phyloP scores from a whole-genome alignment of 2,329 filamentous ascomycete genomes.

The Microcera coccophila region DNA sequence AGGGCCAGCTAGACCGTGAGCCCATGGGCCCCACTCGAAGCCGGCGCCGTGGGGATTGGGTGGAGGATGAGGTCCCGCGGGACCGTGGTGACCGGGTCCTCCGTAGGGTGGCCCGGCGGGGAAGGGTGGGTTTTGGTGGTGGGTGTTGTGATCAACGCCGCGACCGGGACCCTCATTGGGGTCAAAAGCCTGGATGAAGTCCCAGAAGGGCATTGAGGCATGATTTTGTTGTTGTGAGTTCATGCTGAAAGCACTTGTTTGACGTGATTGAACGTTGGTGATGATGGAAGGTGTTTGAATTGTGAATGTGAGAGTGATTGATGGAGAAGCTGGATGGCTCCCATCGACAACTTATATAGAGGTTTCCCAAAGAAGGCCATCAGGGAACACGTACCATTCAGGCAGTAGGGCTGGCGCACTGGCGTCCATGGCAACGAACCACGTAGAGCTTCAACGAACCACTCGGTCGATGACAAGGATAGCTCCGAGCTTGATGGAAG shows the following conservation, averaged over 20 bases:
- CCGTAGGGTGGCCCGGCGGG: slow-evolving; percentile 27
- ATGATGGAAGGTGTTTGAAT: not conserved
- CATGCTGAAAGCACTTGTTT: slow-evolving; percentile 21
- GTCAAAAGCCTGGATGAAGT: slow-evolving; percentile 36
- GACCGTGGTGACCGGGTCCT: slow-evolving; percentile 13
- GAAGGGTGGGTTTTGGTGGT: slow-evolving; percentile 22
- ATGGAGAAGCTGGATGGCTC: not conserved
- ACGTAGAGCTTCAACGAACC: slow-evolving; percentile 12
- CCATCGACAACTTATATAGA: slow-evolving; percentile 1
- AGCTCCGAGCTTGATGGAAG: not conserved
- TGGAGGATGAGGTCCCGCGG: slow-evolving; percentile 13
- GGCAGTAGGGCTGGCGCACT: slow-evolving; percentile 22
- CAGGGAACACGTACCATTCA: slow-evolving; percentile 11
- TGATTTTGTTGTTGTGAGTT: slow-evolving; percentile 20
- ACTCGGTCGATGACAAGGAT: slow-evolving; percentile 2
- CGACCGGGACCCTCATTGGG: slow-evolving; percentile 30
- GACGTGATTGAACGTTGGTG: not conserved
- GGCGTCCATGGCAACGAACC: slow-evolving; percentile 18
- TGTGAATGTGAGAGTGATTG: not conserved
- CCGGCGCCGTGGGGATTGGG: slow-evolving; percentile 20
- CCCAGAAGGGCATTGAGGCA: slow-evolving; percentile 28
- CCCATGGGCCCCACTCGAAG: slow-evolving; percentile 26
- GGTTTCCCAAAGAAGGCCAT: slow-evolving; percentile 4
- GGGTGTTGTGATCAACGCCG: slow-evolving; percentile 37
- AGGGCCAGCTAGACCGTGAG: slow-evolving; percentile 21